Conservation (phyloP, 176 grass and related monocot species). For the Triticum timopheevii region DNA sequence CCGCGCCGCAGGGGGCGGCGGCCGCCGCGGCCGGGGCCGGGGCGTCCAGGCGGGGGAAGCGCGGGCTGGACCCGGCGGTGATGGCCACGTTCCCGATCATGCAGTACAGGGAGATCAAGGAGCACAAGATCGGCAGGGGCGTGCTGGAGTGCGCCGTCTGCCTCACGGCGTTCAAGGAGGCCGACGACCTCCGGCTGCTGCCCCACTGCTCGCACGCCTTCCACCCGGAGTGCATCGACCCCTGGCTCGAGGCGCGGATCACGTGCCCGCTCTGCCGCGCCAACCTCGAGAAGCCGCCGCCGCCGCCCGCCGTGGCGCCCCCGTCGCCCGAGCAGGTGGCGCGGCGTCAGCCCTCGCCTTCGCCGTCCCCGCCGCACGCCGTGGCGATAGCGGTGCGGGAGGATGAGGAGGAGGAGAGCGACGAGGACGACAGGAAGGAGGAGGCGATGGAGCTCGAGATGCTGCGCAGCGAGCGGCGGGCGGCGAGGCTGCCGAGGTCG, state of each 20-base stretch:
- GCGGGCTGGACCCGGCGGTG: slow-evolving; percentile 62
- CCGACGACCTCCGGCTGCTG: slow-evolving; percentile 75
- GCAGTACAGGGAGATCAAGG: slow-evolving; percentile 63
- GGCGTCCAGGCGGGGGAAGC: slow-evolving; percentile 36
- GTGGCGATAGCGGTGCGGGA: slow-evolving; percentile 32
- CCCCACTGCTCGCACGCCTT: slow-evolving; percentile 90
- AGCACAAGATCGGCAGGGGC: slow-evolving; percentile 60
- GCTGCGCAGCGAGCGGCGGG: slow-evolving; percentile 51
- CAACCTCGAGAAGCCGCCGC: slow-evolving; percentile 50
- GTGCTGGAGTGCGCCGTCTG: slow-evolving; percentile 93
- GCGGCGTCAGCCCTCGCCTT: background rate
- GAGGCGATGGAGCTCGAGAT: slow-evolving; percentile 63
- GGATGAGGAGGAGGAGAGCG: slow-evolving; percentile 29
- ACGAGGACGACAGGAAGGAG: slow-evolving; percentile 48
- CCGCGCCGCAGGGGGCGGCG: background rate
- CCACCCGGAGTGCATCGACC: slow-evolving; percentile 91
- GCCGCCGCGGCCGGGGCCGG: background rate
- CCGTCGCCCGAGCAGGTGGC: slow-evolving; percentile 15
- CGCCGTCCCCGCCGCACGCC: slow-evolving; percentile 17
- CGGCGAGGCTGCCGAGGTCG: slow-evolving; percentile 53
- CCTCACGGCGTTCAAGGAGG: slow-evolving; percentile 82
- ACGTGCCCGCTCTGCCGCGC: slow-evolving; percentile 76
- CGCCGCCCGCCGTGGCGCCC: background rate
- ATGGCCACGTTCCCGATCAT: slow-evolving; percentile 67
- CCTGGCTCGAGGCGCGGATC: slow-evolving; percentile 68